Evolutionary conservation across 2,329 filamentous ascomycete genomes (phyloP).

Genomic region (Ilyonectria sp.): DNA sequence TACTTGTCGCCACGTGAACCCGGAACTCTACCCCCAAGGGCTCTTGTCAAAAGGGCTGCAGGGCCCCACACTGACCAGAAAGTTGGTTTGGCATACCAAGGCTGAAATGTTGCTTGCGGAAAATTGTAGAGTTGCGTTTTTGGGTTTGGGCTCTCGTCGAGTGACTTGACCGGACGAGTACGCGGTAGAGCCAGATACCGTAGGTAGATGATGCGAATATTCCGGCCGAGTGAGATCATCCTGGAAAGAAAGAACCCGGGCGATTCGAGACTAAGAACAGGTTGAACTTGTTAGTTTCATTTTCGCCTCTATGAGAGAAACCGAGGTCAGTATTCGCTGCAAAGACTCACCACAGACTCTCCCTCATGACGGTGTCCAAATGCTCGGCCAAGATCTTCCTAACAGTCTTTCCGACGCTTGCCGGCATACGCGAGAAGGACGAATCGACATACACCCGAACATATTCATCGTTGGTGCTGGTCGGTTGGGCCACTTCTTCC

Average conservation of each 20-base stretch:
- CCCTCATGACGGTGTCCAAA: slow-evolving; percentile 33
- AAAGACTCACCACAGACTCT: slow-evolving; percentile 30
- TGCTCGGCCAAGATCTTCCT: slow-evolving; percentile 30
- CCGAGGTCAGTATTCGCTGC: slow-evolving; percentile 51
- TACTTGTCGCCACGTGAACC: slow-evolving; percentile 60
- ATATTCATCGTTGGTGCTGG: slow-evolving; percentile 22
- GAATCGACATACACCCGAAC: slow-evolving; percentile 43
- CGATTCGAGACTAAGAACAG: too few species aligned
- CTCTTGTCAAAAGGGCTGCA: slow-evolving; percentile 59
- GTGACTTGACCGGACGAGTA: slow-evolving; percentile 41
- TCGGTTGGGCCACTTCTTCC: slow-evolving; percentile 47
- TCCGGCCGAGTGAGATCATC: too few species aligned
- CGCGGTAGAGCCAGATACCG: too few species aligned
- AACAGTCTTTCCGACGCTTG: slow-evolving; percentile 24
- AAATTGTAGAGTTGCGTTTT: slow-evolving; percentile 59
- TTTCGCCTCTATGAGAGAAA: too few species aligned
- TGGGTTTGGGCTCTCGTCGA: slow-evolving; percentile 58
- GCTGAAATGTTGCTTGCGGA: slow-evolving; percentile 61
- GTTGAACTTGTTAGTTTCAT: too few species aligned
- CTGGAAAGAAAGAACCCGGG: too few species aligned
- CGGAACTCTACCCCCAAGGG: slow-evolving; percentile 62
- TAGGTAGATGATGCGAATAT: too few species aligned
- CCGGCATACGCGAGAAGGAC: slow-evolving; percentile 50
- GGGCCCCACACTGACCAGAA: slow-evolving; percentile 64
- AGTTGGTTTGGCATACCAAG: slow-evolving; percentile 68